A percentile compares a stretch with the other conserved stretches of the same genome.
These are phyloP conservation scores for Fraxinus sp. DNA, from an alignment of 305 asterid species.

Conservation along the genomic window DNA sequence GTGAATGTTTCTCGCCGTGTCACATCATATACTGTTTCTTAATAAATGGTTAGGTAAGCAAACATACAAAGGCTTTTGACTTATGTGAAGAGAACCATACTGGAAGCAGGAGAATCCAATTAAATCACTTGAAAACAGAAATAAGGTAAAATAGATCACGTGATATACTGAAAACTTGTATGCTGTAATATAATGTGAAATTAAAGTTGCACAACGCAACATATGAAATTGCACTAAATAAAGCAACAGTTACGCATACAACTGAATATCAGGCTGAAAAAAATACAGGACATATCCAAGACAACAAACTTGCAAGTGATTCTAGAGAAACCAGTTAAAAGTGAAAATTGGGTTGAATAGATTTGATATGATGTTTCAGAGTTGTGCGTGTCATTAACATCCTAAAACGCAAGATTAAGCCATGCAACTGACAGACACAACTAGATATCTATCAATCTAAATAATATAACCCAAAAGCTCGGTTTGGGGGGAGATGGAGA, in stretches of 20 bases:
- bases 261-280: background rate
- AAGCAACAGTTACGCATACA: background rate
- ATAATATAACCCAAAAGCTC: background rate
- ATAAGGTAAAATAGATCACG: background rate
- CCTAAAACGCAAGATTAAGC: background rate
- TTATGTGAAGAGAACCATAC: background rate
- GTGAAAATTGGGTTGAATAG: background rate
- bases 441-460: background rate
- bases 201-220: background rate
- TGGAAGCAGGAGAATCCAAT: background rate
- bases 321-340: background rate
- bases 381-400: background rate
- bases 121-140: background rate
- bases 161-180: background rate
- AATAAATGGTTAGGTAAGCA: background rate
- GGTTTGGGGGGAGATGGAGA: background rate
- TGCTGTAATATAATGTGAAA: background rate
- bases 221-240: background rate
- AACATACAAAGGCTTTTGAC: background rate
- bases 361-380: background rate
- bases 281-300: background rate
- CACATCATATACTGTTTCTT: conserved; percentile 78
- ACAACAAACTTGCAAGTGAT: background rate
- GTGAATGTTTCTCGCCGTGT: conserved; percentile 89
- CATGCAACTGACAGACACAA: background rate